A percentile compares a stretch with the other conserved stretches of the same genome.
These are phyloP conservation scores for Zygosaccharomyces pseudorouxii DNA, from an alignment of 805 yeast genomes.

Conservation along the genomic window DNA sequence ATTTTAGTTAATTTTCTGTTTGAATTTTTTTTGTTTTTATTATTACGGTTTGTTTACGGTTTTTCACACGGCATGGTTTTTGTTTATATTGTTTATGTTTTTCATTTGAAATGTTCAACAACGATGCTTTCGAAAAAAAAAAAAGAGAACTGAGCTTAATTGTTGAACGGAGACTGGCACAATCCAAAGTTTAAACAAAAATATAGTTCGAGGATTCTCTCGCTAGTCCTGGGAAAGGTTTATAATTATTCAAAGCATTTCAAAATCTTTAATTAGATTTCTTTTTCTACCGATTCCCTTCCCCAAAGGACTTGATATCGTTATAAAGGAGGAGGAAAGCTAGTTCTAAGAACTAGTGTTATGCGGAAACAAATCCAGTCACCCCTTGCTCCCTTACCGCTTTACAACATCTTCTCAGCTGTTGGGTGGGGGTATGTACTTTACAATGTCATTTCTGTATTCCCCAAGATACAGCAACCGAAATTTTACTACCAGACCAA, in stretches of 20 bases:
- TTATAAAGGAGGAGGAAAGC: neutral
- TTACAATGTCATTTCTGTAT: slow-evolving; percentile 39
- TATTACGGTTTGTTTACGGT: neutral
- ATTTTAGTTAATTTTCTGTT: slow-evolving; percentile 3
- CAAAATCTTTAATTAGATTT: neutral
- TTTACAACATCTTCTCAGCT: slow-evolving; percentile 52
- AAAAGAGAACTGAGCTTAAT: neutral
- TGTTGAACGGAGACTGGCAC: neutral
- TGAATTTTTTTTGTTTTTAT: slow-evolving; percentile 1
- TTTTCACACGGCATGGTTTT: neutral
- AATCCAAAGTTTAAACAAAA: neutral
- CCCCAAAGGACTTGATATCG: neutral
- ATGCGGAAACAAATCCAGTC: slow-evolving; percentile 25
- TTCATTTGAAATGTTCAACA: slow-evolving; percentile 1
- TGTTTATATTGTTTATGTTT: neutral
- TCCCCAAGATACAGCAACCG: slow-evolving; percentile 56
- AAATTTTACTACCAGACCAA: slow-evolving; percentile 56
- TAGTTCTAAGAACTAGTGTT: slow-evolving; percentile 4
- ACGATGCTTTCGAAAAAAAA: neutral
- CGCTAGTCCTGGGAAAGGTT: neutral
- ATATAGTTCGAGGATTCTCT: neutral
- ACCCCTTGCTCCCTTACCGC: slow-evolving; percentile 34
- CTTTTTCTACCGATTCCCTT: neutral
- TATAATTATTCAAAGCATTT: neutral
- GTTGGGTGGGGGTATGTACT: slow-evolving; percentile 51